Base-by-base conservation (phyloP, 805 yeast species). In the Candida cerambycidarum region DNA sequence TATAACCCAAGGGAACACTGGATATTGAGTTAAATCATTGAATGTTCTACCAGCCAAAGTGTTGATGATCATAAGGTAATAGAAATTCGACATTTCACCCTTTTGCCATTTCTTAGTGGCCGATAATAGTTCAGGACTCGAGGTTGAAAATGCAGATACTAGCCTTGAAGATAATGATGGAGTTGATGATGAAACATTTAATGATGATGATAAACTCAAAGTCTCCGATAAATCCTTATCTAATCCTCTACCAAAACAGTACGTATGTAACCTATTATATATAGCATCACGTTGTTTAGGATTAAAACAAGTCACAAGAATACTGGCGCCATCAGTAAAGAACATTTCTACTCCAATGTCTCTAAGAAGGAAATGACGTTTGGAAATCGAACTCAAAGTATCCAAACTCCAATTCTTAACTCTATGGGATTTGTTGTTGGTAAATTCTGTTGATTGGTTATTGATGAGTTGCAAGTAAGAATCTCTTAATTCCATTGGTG, bases 1-100 rank as follows among this genome's bases (percentile, higher is more conserved):
- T 46, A 89, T 75, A 0, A 89, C 88, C 95, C 95, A 89, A 0
- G 97, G 97, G 52, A 89, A 89, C 0, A 89, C 84, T 0, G 96
- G 96, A 55, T 89, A 89, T 49, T 89, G 97, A 0, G 96, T 89
- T 41, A 89, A 61, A 57, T 89, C 96, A 60, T 89, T 89, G 62
- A 83, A 87, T 0, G 96, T 87, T 49, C 97, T 66, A 0, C 97
- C 97, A 0, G 96, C 95, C 43, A 89, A 60, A 0, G 93, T 87
- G 55, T 89, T 89, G 18, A 89, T 66, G 13, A 85, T 73, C 79
- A 88, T 84, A 53, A 89, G 64, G 54, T 89, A 89, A 55, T 82
- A 84, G 52, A 89, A 89, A 56, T 89, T 89, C 0, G 95, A 85
- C 56, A 89, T 75, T 49, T 83, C 82, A 1, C 96, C 96, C 39